These are phyloP conservation scores for Agaricus blazei DNA, from an alignment of 768 basidiomycete species.

Conservation along the genomic window DNA sequence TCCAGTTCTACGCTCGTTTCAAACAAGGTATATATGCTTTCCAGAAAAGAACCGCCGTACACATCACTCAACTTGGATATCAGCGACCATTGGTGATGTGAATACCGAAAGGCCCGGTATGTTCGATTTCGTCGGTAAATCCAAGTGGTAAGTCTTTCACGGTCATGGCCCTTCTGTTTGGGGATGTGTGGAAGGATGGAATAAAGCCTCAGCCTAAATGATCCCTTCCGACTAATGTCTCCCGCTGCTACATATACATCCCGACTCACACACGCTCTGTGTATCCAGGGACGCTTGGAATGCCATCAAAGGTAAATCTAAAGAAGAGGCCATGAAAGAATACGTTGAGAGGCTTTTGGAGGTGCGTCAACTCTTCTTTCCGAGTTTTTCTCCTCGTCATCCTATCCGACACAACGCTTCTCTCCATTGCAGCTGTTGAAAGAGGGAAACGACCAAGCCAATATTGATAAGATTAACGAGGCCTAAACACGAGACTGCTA, in stretches of 20 bases:
- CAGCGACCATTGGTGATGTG: conserved; percentile 73
- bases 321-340: conserved; percentile 64
- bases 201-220: not conserved
- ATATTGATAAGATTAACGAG: conserved; percentile 57
- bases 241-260: too few relatives aligned
- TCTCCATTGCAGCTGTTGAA: conserved; percentile 48
- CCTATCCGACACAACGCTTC: not conserved
- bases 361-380: conserved; percentile 34
- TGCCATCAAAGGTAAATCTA: conserved; percentile 58
- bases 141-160: conserved; percentile 66
- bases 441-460: conserved; percentile 41
- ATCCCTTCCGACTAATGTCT: not conserved
- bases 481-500: conserved; percentile 12
- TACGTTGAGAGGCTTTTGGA: conserved; percentile 75
- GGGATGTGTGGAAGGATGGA: too few relatives aligned
- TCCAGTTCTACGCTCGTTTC: conserved; percentile 87
- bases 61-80: not conserved
- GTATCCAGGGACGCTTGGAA: conserved; percentile 82
- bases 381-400: not conserved
- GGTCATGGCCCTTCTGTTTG: not conserved
- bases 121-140: conserved; percentile 83
- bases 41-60: not conserved
- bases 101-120: conserved; percentile 63
- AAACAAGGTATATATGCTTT: conserved; percentile 70
- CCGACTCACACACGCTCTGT: not conserved